Percentiles rank a stretch among this genome's conserved stretches.
Conservation (phyloP, 495 filamentous ascomycete species). For the Penicillium simplicissimum region DNA sequence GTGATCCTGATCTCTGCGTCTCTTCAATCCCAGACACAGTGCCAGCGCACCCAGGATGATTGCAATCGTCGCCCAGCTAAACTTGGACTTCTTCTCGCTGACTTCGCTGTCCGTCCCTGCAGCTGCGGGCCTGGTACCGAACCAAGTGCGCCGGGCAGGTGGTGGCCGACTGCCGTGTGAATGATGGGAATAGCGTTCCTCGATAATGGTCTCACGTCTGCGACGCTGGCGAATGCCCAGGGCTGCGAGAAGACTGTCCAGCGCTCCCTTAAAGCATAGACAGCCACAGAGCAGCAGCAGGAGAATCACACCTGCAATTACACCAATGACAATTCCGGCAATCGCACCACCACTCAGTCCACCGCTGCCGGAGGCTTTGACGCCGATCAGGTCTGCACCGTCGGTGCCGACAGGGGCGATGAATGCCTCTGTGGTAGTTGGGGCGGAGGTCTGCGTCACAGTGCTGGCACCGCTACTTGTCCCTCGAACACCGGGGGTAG, state of each 20-base stretch:
- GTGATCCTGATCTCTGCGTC: constrained; percentile 52
- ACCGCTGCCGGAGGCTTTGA: constrained; percentile 35
- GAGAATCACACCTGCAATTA: constrained; percentile 71
- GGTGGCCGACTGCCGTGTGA: constrained; percentile 48
- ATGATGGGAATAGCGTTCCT: constrained; percentile 67
- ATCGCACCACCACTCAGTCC: constrained; percentile 82
- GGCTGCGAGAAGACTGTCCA: constrained; percentile 63
- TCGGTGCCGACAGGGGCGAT: constrained; percentile 57
- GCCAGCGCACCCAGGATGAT: constrained; percentile 67
- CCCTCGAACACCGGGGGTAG: constrained; percentile 62
- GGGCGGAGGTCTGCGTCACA: constrained; percentile 53
- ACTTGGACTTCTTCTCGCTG: constrained; percentile 57
- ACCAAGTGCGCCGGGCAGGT: constrained; percentile 65
- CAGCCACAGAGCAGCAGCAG: constrained; percentile 74
- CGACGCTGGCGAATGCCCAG: constrained; percentile 60
- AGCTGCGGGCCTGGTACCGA: constrained; percentile 56
- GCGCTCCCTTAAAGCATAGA: constrained; percentile 66
- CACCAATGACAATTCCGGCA: constrained; percentile 91
- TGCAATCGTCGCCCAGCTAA: constrained; percentile 55
- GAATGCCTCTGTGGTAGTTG: constrained; percentile 62
- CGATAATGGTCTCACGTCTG: constrained; percentile 58
- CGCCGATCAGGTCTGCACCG: constrained; percentile 47
- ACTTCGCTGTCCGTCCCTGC: constrained; percentile 36
- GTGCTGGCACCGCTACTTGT: constrained; percentile 63
- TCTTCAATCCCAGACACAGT: constrained; percentile 74